These are phyloP conservation scores for Westerdykella ornata DNA, from an alignment of 2,329 filamentous ascomycete species.

Conservation along the genomic window DNA sequence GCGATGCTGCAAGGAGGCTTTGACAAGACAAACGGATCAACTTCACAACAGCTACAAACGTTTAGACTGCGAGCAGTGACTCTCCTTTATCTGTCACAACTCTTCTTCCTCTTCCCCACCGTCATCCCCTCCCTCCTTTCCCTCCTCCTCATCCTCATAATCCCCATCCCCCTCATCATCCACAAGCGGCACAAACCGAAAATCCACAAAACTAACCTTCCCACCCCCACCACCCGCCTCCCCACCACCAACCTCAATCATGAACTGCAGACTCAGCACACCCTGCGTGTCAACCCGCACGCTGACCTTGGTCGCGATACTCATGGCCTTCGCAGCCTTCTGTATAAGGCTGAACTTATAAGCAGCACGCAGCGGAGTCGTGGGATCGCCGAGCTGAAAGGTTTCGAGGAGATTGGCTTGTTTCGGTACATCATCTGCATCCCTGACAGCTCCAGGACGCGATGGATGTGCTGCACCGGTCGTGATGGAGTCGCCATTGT, in stretches of 20 bases:
- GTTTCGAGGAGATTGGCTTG: conserved; percentile 58
- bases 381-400: conserved; percentile 51
- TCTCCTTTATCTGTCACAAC: too few relatives aligned
- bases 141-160: conserved; percentile 8
- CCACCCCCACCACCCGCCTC: background rate
- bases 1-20: too few relatives aligned
- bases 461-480: conserved; percentile 19
- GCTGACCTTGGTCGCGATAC: conserved; percentile 84
- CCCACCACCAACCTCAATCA: conserved; percentile 76
- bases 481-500: conserved; percentile 25
- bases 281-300: conserved; percentile 81
- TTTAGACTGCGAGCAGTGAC: too few relatives aligned
- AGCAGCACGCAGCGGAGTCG: conserved; percentile 44
- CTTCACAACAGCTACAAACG: too few relatives aligned
- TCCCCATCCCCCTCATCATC: conserved; percentile 49
- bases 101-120: conserved; percentile 12
- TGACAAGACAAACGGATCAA: too few relatives aligned
- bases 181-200: conserved; percentile 69
- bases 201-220: conserved; percentile 68
- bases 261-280: conserved; percentile 89
- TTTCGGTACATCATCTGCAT: background rate
- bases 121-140: conserved; percentile 7
- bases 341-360: conserved; percentile 87
- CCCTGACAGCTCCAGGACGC: background rate
- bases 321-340: conserved; percentile 86